Conservation (phyloP, 306 rosid species). For the Elaeagnus macrophylla region DNA sequence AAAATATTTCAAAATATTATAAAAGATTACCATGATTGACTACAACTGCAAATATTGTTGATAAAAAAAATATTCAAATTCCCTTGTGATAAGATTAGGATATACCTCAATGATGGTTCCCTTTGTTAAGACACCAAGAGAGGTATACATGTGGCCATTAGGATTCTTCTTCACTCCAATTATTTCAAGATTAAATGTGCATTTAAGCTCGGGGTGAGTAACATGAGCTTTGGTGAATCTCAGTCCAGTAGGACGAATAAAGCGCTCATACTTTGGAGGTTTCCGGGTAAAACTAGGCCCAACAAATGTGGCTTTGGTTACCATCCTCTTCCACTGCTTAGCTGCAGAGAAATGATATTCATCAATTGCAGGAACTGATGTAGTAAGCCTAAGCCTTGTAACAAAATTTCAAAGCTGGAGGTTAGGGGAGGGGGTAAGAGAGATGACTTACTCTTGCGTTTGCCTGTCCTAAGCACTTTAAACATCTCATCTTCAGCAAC, state of each 20-base stretch:
- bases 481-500: conserved; percentile 97
- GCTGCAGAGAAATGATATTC: conserved; percentile 35
- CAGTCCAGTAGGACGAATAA: conserved; percentile 78
- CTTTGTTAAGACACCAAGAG: conserved; percentile 84
- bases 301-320: conserved; percentile 89
- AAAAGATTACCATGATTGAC: not conserved
- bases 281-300: conserved; percentile 89
- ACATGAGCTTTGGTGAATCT: conserved; percentile 90
- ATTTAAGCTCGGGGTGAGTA: conserved; percentile 91
- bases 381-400: not conserved
- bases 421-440: not conserved
- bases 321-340: conserved; percentile 97
- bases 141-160: conserved; percentile 80
- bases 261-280: conserved; percentile 91
- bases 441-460: conserved; percentile 66
- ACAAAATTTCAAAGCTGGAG: not conserved
- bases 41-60: too few relatives aligned
- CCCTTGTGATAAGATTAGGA: not conserved
- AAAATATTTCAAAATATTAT: not conserved
- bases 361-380: conserved; percentile 10
- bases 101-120: conserved; percentile 88
- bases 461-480: conserved; percentile 78
- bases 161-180: conserved; percentile 95
- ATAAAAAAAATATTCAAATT: too few relatives aligned
- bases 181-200: conserved; percentile 83